These are phyloP conservation scores for Omphalea diandra DNA, from an alignment of 441 rosid genomes.

Conservation along the genomic window DNA sequence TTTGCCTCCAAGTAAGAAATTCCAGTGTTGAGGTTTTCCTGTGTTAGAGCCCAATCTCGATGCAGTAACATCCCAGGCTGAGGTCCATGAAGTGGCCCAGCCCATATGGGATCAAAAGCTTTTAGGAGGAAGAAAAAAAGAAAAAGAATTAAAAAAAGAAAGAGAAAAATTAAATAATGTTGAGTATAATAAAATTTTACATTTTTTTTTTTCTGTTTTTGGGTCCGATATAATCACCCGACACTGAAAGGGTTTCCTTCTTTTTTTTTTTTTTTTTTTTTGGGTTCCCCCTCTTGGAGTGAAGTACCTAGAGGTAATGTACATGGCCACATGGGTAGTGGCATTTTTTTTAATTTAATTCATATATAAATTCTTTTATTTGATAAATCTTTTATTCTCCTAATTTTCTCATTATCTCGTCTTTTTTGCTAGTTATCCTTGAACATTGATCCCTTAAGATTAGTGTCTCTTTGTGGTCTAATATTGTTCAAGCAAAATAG, in stretches of 20 bases:
- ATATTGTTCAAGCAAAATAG: too few relatives aligned
- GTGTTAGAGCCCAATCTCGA: constrained; percentile 33
- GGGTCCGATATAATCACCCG: constrained; percentile 23
- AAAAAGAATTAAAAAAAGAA: not conserved
- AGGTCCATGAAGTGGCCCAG: constrained; percentile 11
- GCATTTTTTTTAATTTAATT: constrained; percentile 32
- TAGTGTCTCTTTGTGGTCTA: too few relatives aligned
- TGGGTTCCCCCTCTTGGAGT: constrained; percentile 31
- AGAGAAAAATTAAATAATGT: constrained; percentile 12
- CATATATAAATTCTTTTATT: constrained; percentile 58
- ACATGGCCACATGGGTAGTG: constrained; percentile 48
- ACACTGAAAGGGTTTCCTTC: constrained; percentile 20
- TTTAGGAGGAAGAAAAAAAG: not conserved
- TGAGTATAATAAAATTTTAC: constrained; percentile 22
- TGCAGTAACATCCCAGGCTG: not conserved
- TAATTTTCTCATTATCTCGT: not conserved
- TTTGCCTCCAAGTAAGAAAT: constrained; percentile 55
- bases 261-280: not conserved
- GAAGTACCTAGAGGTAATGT: constrained; percentile 40
- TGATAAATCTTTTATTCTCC: constrained; percentile 6
- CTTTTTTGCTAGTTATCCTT: not conserved
- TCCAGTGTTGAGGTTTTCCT: constrained; percentile 78
- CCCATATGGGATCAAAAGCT: not conserved
- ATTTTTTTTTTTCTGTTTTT: constrained; percentile 8
- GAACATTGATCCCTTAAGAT: too few relatives aligned